Conservation (phyloP, 139 green algal genomes). For the Zygnema cylindricum region DNA sequence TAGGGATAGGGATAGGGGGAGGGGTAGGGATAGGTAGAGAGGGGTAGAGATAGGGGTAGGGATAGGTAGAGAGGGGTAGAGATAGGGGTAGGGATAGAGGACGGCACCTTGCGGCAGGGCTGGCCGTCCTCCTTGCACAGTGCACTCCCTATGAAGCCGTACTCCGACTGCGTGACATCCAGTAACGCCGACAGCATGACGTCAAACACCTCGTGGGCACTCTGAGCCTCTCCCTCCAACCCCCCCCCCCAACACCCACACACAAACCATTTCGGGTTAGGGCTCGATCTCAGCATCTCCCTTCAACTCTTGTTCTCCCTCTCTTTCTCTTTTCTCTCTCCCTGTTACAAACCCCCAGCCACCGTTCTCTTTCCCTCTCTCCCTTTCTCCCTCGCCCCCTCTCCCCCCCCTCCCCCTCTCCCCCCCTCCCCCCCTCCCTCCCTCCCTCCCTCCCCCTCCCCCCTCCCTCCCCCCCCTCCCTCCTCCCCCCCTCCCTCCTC, state of each 20-base stretch:
- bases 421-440: conserved; percentile 1
- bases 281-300: too few relatives aligned
- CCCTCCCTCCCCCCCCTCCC: not conserved
- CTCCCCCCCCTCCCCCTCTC: not conserved
- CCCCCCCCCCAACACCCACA: too few relatives aligned
- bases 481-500: not conserved
- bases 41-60: not conserved
- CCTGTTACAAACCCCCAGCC: not conserved
- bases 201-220: conserved; percentile 23
- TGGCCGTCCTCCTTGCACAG: conserved; percentile 9
- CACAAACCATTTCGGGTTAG: too few relatives aligned
- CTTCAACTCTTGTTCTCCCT: conserved; percentile 9
- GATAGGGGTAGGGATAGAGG: too few relatives aligned
- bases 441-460: not conserved
- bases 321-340: not conserved
- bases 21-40: not conserved
- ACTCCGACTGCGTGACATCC: conserved; percentile 33
- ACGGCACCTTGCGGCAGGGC: conserved; percentile 39
- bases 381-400: not conserved
- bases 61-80: too few relatives aligned
- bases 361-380: not conserved
- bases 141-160: conserved; percentile 19
- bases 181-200: conserved; percentile 5
- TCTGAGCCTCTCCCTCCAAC: too few relatives aligned
- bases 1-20: not conserved